Base-by-base conservation (phyloP, 352 stramenopile species). In the Globisporangium spiculum region DNA sequence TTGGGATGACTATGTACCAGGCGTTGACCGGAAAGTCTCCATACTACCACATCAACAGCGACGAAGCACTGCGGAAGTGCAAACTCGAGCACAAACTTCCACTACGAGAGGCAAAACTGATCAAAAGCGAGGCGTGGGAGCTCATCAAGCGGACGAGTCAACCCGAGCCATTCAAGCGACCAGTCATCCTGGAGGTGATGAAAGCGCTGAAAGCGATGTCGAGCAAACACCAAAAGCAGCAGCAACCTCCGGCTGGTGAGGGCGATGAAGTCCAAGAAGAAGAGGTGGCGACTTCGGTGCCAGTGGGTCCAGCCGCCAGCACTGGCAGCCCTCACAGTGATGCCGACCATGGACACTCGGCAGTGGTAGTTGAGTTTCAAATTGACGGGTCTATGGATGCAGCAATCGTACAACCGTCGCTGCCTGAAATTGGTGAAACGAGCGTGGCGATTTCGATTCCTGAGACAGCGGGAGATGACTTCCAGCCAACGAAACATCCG, bases 1-100 rank as follows among this genome's bases (percentile, higher is more conserved):
- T 75, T 24, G 60, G 69, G 9, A 71, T 75, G 69, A 72, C 59
- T 5, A 32, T 75, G 3, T 71, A 66, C 56, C 60, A 75, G 50
- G 65, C 60, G 20, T 22, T 75, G 32, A 66, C 54, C 0, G 69
- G 65, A 4, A 27, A 58, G 16, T n/a, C 32, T 6, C 69, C 65
- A 4, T 75, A 65, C n/a, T 54, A 52, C 24, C 57, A 67, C 14
- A 54, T 65, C 26, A 60, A 18, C 22, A 30, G 26, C 9, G 52
- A 60, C 7, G 52, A 66, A 14, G 36, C 48, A 27, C 4, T 74
- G n/a, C 18, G 2, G n/a, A 48, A 41, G 8, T 48, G 46, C 44
- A 65, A 58, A 55, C 12, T 57, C 2, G 41, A 55, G 18, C 44
- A 65, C 41, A 46, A 48, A 27, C 20, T 65, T 4, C 60, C 60